These are phyloP conservation scores for Arthroderma uncinatum DNA, from an alignment of 2,329 filamentous ascomycete species.

Conservation along the genomic window DNA sequence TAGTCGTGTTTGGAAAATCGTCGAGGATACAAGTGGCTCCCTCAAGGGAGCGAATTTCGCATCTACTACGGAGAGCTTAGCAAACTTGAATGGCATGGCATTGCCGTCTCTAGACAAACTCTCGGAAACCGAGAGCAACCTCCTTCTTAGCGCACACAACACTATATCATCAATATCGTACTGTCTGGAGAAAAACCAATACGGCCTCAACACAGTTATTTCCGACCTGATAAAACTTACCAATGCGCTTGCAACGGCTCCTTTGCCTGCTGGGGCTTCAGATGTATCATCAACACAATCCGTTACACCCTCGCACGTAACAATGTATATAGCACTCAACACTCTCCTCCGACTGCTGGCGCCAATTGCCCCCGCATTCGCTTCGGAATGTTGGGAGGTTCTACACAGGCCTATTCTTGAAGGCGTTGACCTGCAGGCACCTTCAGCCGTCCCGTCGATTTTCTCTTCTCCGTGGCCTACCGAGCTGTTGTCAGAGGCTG, in stretches of 20 bases:
- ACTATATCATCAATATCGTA: constrained; percentile 56
- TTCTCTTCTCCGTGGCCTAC: constrained; percentile 48
- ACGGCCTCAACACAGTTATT: constrained; percentile 70
- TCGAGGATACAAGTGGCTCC: constrained; percentile 29
- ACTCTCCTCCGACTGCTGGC: constrained; percentile 61
- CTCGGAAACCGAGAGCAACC: constrained; percentile 28
- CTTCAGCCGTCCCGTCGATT: constrained; percentile 25
- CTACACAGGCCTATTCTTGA: constrained; percentile 33
- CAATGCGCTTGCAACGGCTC: constrained; percentile 49
- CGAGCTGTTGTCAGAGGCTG: constrained; percentile 26
- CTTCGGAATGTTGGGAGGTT: constrained; percentile 67
- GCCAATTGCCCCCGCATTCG: constrained; percentile 67
- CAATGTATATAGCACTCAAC: constrained; percentile 38
- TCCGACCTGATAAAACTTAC: constrained; percentile 75
- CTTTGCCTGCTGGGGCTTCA: constrained; percentile 18
- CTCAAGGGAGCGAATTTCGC: constrained; percentile 19
- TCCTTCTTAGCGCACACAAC: constrained; percentile 57
- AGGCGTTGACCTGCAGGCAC: neutral
- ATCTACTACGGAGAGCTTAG: constrained; percentile 17
- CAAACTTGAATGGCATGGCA: constrained; percentile 18
- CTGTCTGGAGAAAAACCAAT: constrained; percentile 58
- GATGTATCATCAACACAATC: neutral
- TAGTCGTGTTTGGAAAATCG: constrained; percentile 51
- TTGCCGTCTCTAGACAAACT: constrained; percentile 25
- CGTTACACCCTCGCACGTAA: constrained; percentile 23